These are phyloP conservation scores for Phytophthora tubulina DNA, from an alignment of 352 stramenopile genomes.

Conservation along the genomic window DNA sequence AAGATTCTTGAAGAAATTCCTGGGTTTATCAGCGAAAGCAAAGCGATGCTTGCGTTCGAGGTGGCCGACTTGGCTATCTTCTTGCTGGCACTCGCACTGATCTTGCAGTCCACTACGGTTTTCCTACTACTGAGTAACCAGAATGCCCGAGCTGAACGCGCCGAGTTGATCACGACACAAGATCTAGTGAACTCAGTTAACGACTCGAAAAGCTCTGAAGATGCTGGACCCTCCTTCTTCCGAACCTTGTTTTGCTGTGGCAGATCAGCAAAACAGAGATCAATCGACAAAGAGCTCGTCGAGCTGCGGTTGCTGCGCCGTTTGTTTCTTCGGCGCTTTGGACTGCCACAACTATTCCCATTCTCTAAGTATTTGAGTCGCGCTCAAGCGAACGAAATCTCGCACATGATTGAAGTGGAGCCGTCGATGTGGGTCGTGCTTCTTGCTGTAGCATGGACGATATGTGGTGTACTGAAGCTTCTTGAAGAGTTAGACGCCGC, in stretches of 20 bases:
- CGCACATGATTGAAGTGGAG: constrained; percentile 73
- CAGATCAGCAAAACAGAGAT: constrained; percentile 15
- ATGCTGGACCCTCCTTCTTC: constrained; percentile 2
- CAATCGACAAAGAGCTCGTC: background rate
- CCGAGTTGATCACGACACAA: constrained; percentile 48
- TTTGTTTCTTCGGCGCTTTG: constrained; percentile 1
- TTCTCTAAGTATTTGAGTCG: background rate
- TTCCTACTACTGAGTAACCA: constrained; percentile 50
- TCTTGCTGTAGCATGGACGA: constrained; percentile 44
- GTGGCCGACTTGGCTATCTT: constrained; percentile 64
- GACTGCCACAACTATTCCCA: too few relatives aligned
- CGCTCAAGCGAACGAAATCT: constrained; percentile 74
- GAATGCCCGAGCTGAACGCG: constrained; percentile 45
- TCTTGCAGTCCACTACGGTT: constrained; percentile 51
- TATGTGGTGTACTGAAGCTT: constrained; percentile 36
- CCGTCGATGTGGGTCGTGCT: constrained; percentile 65
- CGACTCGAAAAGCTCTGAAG: background rate
- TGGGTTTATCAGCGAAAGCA: constrained; percentile 37
- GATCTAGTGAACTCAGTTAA: constrained; percentile 36
- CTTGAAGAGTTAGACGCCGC: constrained; percentile 26
- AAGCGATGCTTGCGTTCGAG: constrained; percentile 56
- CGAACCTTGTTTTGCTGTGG: constrained; percentile 25
- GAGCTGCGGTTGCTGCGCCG: background rate
- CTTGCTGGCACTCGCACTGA: constrained; percentile 55
- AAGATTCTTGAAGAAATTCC: constrained; percentile 54